Percentiles rank a stretch among this genome's conserved stretches.
Conservation (phyloP, 108 stramenopile species). For the Skeletonema costatum region DNA sequence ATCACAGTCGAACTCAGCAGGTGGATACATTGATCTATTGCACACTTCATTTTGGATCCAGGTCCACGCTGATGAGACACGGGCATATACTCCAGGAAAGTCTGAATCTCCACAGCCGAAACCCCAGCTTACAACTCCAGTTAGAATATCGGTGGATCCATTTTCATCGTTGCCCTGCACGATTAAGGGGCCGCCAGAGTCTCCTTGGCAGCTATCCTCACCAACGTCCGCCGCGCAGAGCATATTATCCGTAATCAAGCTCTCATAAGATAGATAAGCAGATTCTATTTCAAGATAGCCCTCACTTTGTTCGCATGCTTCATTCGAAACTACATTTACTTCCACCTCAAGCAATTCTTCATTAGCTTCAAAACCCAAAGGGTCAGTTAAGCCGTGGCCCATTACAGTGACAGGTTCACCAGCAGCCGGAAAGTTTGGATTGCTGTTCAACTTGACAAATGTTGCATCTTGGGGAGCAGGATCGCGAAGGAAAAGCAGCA, state of each 20-base stretch:
- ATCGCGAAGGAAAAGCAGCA: slow-evolving; percentile 9
- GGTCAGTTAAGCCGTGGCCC: slow-evolving; percentile 47
- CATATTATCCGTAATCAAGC: slow-evolving; percentile 44
- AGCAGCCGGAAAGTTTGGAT: slow-evolving; percentile 15
- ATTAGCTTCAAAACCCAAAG: neutral
- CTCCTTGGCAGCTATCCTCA: slow-evolving; percentile 43
- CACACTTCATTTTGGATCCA: slow-evolving; percentile 65
- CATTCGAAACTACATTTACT: slow-evolving; percentile 16
- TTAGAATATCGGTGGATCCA: slow-evolving; percentile 17
- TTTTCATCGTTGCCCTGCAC: slow-evolving; percentile 1
- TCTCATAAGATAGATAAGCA: neutral
- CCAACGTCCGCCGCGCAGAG: slow-evolving; percentile 32
- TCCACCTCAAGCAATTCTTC: slow-evolving; percentile 21
- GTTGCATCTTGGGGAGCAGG: slow-evolving; percentile 1
- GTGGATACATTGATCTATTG: neutral
- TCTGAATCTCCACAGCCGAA: slow-evolving; percentile 34
- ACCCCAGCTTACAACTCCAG: slow-evolving; percentile 46
- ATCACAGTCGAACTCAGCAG: neutral
- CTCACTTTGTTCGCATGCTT: slow-evolving; percentile 25
- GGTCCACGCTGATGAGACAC: slow-evolving; percentile 34
- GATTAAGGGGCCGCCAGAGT: slow-evolving; percentile 17
- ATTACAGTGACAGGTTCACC: slow-evolving; percentile 47
- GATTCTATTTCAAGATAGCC: neutral
- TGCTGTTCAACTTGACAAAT: slow-evolving; percentile 26
- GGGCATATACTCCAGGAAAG: slow-evolving; percentile 38